A percentile compares a stretch with the other conserved stretches of the same genome.
Evolutionary conservation across 352 stramenopile genomes (phyloP).

Genomic region (Phytophthora palmivora): DNA sequence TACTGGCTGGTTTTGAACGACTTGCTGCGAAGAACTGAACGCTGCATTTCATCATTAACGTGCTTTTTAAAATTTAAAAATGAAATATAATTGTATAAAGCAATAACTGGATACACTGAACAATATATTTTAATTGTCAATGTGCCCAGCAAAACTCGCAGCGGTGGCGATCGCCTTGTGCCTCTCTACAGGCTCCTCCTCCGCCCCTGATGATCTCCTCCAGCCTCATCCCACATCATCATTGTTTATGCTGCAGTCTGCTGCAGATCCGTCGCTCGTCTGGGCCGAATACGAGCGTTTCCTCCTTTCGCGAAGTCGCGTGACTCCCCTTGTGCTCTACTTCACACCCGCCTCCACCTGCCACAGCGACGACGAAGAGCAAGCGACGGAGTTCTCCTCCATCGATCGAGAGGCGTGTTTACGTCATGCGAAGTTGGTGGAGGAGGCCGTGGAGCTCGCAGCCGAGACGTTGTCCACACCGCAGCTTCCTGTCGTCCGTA

Average conservation of each 20-base stretch:
- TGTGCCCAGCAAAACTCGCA: conserved; percentile 4
- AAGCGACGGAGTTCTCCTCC: background rate
- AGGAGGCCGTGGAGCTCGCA: conserved; percentile 21
- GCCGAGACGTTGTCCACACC: conserved; percentile 26
- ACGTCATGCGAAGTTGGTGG: conserved; percentile 28
- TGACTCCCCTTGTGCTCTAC: conserved; percentile 32
- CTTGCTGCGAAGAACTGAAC: conserved; percentile 14
- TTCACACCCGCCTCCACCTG: conserved; percentile 21
- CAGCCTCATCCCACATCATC: conserved; percentile 15
- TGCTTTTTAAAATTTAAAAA: no score
- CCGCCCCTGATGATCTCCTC: conserved; percentile 3
- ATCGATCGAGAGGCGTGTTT: conserved; percentile 11
- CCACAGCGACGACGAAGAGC: background rate
- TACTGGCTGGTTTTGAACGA: conserved; percentile 39
- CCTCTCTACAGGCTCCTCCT: conserved; percentile 5
- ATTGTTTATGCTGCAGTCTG: conserved; percentile 19
- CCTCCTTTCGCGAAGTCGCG: conserved; percentile 32
- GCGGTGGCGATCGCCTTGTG: conserved; percentile 1
- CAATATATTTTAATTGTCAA: no score
- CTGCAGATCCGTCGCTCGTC: conserved; percentile 18
- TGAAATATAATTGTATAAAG: no score
- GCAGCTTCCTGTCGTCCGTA: conserved; percentile 35
- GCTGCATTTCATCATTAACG: conserved; percentile 3
- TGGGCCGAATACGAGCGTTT: conserved; percentile 47
- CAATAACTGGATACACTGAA: no score